Evolutionary conservation across 2,329 filamentous ascomycete genomes (phyloP).

Genomic region (Geosmithia putterillii): DNA sequence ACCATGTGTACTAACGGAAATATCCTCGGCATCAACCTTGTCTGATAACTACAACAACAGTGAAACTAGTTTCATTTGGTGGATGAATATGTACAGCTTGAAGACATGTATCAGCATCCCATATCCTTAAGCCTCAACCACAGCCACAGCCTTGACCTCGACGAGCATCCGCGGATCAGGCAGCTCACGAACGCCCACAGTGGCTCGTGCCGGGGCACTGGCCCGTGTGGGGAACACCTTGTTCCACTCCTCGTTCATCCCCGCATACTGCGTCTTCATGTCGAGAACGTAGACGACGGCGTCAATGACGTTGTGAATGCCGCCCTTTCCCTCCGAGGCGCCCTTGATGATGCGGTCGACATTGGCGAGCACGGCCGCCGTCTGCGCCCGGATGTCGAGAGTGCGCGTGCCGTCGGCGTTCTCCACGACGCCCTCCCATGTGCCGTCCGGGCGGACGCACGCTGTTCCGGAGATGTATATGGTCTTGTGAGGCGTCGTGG

Average conservation of each 20-base stretch:
- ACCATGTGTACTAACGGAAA: too few relatives aligned
- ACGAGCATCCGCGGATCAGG: conserved; percentile 18
- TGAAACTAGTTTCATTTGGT: too few relatives aligned
- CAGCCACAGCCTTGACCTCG: conserved; percentile 16
- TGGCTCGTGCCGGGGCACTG: conserved; percentile 21
- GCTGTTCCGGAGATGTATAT: conserved; percentile 26
- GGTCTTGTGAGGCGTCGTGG: conserved; percentile 11
- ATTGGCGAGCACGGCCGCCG: conserved; percentile 21
- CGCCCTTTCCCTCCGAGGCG: conserved; percentile 19
- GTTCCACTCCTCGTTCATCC: conserved; percentile 34
- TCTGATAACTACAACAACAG: too few relatives aligned
- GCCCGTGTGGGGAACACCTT: conserved; percentile 23
- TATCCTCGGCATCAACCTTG: too few relatives aligned
- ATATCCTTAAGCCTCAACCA: conserved; percentile 7
- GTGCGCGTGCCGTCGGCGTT: conserved; percentile 19
- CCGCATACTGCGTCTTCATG: conserved; percentile 26
- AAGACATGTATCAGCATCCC: conserved; percentile 3
- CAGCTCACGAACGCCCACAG: conserved; percentile 16
- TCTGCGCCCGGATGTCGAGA: conserved; percentile 22
- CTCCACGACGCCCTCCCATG: conserved; percentile 19
- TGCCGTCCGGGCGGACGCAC: conserved; percentile 18
- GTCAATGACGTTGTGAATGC: conserved; percentile 23
- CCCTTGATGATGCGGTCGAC: conserved; percentile 24
- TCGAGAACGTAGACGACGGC: conserved; percentile 26
- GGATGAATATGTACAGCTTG: background rate